phyloP scores from a whole-genome alignment of 1,139 yeast genomes.

The Candida sp. region DNA sequence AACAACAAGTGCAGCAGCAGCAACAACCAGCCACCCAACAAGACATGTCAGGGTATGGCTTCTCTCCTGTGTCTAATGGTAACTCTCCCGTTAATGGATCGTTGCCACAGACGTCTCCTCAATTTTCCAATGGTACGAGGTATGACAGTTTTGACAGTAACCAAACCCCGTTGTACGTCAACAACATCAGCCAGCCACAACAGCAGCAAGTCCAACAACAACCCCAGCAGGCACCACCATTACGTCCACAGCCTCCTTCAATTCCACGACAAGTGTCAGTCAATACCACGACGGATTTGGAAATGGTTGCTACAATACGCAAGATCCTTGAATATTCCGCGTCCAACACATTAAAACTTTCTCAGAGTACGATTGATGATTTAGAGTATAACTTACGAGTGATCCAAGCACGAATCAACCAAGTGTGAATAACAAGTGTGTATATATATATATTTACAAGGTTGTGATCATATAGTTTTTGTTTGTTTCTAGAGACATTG shows the following conservation, averaged over 20 bases:
- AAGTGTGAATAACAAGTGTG: not conserved
- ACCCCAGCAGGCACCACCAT: not conserved
- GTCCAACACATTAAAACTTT: conserved; percentile 23
- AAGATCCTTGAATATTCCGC: conserved; percentile 26
- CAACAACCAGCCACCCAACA: not conserved
- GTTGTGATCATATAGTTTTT: not conserved
- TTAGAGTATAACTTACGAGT: conserved; percentile 25
- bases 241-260: not conserved
- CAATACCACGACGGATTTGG: conserved; percentile 16
- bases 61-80: not conserved
- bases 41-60: not conserved
- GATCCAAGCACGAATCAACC: conserved; percentile 18
- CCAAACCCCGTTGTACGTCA: conserved; percentile 1
- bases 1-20: not conserved
- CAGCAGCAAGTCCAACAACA: conserved; percentile 1
- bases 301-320: conserved; percentile 22
- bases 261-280: not conserved
- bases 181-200: not conserved
- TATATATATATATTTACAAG: conserved; percentile 5
- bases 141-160: not conserved
- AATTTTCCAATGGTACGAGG: not conserved
- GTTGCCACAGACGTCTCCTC: not conserved
- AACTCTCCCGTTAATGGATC: not conserved
- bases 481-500: not conserved
- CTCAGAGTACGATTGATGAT: conserved; percentile 30